These are phyloP conservation scores for Picochlorum costavermella DNA, from an alignment of 139 green algal species.

Conservation along the genomic window DNA sequence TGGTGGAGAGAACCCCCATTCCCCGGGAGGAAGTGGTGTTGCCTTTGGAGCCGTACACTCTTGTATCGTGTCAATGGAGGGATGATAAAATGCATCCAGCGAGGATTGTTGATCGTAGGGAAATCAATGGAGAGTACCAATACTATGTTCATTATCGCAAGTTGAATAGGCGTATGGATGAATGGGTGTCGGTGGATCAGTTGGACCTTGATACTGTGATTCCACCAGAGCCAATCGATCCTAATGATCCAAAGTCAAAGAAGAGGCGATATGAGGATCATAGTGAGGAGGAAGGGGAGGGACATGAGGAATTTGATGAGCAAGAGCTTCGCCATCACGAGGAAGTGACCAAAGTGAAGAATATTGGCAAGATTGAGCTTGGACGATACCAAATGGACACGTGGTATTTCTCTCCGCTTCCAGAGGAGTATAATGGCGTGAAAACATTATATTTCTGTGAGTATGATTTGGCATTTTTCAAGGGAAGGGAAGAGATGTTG, in stretches of 20 bases:
- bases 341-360: conserved; percentile 99
- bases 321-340: conserved; percentile 86
- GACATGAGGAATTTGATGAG: conserved; percentile 86
- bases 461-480: conserved; percentile 77
- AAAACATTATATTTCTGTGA: conserved; percentile 98
- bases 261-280: conserved; percentile 65
- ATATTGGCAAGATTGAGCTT: conserved; percentile 91
- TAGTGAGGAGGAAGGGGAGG: conserved; percentile 52
- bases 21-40: conserved; percentile 48
- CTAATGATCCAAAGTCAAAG: conserved; percentile 18
- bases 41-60: conserved; percentile 73
- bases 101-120: conserved; percentile 80
- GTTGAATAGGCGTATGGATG: conserved; percentile 93
- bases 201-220: conserved; percentile 70
- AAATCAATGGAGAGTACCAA: conserved; percentile 50
- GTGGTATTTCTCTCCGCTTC: conserved; percentile 98
- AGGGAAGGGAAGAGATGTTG: conserved; percentile 73
- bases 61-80: conserved; percentile 67
- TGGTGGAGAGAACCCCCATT: neutral
- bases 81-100: conserved; percentile 69
- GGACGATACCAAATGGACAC: conserved; percentile 91
- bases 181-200: conserved; percentile 78
- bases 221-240: conserved; percentile 23
- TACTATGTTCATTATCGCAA: conserved; percentile 97
- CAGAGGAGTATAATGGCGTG: conserved; percentile 79